Percentiles rank a stretch among this genome's conserved stretches.
Conservation (phyloP, 2,329 filamentous ascomycete genomes). For the Talaromyces sp. region DNA sequence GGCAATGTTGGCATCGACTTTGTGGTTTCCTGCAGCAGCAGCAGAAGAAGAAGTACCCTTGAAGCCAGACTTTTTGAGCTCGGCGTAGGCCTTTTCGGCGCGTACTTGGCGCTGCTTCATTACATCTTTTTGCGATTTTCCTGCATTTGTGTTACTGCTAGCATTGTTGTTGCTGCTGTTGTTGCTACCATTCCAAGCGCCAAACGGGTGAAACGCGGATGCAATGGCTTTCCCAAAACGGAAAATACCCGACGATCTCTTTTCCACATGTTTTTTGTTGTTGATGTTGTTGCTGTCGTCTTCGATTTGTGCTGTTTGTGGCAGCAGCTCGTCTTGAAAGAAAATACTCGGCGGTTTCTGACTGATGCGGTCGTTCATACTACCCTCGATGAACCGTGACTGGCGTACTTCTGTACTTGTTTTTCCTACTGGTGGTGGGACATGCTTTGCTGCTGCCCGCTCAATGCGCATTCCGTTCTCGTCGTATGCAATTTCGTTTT, state of each 20-base stretch:
- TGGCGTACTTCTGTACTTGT: constrained; percentile 27
- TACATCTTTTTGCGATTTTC: constrained; percentile 37
- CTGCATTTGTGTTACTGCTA: not conserved
- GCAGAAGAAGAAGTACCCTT: constrained; percentile 27
- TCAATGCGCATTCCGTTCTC: constrained; percentile 14
- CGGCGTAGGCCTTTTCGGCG: constrained; percentile 49
- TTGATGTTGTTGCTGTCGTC: constrained; percentile 7
- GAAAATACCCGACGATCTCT: constrained; percentile 46
- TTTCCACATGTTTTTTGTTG: constrained; percentile 17
- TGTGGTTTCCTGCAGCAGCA: not conserved
- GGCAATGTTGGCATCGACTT: constrained; percentile 19
- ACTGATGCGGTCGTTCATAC: constrained; percentile 78
- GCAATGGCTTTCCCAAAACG: constrained; percentile 53
- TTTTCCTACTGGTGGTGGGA: not conserved
- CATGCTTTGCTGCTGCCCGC: not conserved
- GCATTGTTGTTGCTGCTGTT: constrained; percentile 27
- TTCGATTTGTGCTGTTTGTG: constrained; percentile 18
- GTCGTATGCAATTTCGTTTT: constrained; percentile 14
- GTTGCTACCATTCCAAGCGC: constrained; percentile 40
- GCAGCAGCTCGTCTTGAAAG: constrained; percentile 38
- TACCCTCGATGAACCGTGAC: constrained; percentile 71
- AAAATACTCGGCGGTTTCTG: constrained; percentile 66
- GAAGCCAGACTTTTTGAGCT: constrained; percentile 51
- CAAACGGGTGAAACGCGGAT: constrained; percentile 51
- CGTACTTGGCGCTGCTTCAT: constrained; percentile 40